A percentile compares a stretch with the other conserved stretches of the same genome.
phyloP scores from a whole-genome alignment of 805 yeast genomes.

The Myxozyma melibiosi region DNA sequence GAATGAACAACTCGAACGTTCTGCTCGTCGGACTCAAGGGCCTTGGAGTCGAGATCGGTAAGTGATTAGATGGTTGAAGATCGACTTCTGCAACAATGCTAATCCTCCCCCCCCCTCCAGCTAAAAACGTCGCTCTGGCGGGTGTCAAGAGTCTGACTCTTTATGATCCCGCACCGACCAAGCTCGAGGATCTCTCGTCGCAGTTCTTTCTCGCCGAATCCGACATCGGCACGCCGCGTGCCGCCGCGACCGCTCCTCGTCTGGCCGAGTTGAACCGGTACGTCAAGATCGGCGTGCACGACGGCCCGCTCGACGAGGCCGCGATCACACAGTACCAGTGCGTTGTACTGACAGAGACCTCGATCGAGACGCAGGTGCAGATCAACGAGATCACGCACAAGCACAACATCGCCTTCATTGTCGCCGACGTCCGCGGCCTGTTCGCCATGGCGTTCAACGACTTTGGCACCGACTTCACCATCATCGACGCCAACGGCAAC shows the following conservation, averaged over 20 bases:
- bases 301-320: constrained; percentile 56
- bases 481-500: constrained; percentile 88
- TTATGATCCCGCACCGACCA: constrained; percentile 75
- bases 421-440: constrained; percentile 82
- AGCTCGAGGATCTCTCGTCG: constrained; percentile 74
- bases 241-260: constrained; percentile 63
- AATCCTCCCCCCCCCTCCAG: constrained; percentile 17
- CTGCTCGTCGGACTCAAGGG: constrained; percentile 88
- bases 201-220: constrained; percentile 72
- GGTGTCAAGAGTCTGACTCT: constrained; percentile 91
- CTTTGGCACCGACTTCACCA: constrained; percentile 78
- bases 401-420: constrained; percentile 73
- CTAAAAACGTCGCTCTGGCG: constrained; percentile 93
- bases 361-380: constrained; percentile 72
- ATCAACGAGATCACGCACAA: constrained; percentile 76
- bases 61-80: neutral
- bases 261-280: constrained; percentile 84
- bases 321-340: constrained; percentile 68
- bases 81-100: neutral
- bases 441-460: constrained; percentile 90
- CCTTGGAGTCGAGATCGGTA: constrained; percentile 84
- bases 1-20: constrained; percentile 94
- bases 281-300: constrained; percentile 76
- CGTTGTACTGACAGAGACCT: constrained; percentile 74
- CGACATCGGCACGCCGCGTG: constrained; percentile 82